These are phyloP conservation scores for Hygrophila difformis DNA, from an alignment of 257 asterid species.

Conservation along the genomic window DNA sequence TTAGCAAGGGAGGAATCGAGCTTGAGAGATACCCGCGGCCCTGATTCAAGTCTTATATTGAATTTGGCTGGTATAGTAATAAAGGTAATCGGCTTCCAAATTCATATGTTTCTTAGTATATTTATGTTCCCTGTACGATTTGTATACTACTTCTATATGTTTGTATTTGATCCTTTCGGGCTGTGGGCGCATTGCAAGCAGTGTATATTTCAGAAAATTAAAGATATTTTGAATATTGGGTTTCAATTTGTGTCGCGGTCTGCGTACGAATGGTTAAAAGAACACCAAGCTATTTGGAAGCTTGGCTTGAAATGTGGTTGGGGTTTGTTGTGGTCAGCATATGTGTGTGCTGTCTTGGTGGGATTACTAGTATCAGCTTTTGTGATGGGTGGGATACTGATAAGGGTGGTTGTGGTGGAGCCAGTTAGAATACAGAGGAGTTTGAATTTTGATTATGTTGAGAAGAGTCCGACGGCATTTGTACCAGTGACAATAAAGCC, in stretches of 20 bases:
- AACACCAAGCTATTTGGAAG: slow-evolving; percentile 52
- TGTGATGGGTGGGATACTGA: slow-evolving; percentile 53
- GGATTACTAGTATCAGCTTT: slow-evolving; percentile 57
- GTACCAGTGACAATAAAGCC: slow-evolving; percentile 40
- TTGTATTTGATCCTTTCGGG: slow-evolving; percentile 62
- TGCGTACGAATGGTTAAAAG: slow-evolving; percentile 48
- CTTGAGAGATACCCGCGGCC: slow-evolving; percentile 27
- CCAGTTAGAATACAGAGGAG: slow-evolving; percentile 49
- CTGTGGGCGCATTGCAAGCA: slow-evolving; percentile 28
- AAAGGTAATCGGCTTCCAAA: slow-evolving; percentile 46
- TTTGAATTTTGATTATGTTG: slow-evolving; percentile 78
- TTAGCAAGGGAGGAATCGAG: slow-evolving; percentile 25
- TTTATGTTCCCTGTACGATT: slow-evolving; percentile 40
- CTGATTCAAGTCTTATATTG: slow-evolving; percentile 31
- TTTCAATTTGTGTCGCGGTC: slow-evolving; percentile 22
- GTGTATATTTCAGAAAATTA: slow-evolving; percentile 22
- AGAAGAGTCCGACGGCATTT: slow-evolving; percentile 70
- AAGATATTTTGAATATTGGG: slow-evolving; percentile 24
- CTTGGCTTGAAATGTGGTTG: slow-evolving; percentile 66
- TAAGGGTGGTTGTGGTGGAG: slow-evolving; percentile 56
- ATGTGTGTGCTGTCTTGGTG: slow-evolving; percentile 63
- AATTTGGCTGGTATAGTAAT: slow-evolving; percentile 34
- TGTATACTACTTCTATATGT: slow-evolving; percentile 41
- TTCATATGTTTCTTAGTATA: slow-evolving; percentile 33
- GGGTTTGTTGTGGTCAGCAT: slow-evolving; percentile 87